Evolutionary conservation across 345 rosid species (phyloP).

Genomic region (Pistacia integerrima): DNA sequence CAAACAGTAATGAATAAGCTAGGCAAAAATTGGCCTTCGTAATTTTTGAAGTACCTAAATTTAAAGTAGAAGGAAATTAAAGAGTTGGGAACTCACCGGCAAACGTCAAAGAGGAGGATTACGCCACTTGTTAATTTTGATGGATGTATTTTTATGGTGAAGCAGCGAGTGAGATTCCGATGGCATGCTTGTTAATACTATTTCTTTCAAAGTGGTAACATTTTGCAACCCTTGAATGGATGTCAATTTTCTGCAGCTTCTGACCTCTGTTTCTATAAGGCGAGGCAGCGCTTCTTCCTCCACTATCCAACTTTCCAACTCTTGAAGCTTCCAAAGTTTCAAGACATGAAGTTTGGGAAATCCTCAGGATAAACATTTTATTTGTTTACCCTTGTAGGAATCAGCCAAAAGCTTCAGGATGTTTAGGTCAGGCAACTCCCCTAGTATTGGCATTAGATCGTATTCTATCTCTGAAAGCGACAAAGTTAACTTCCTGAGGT

Average conservation of each 20-base stretch:
- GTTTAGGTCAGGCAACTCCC: conserved; percentile 28
- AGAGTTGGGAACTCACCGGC: no score
- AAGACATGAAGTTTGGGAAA: conserved; percentile 37
- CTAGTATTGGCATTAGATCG: conserved; percentile 35
- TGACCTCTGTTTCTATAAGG: conserved; percentile 35
- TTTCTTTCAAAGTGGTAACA: conserved; percentile 20
- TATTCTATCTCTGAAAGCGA: conserved; percentile 8
- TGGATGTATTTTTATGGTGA: no score
- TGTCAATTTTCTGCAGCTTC: conserved; percentile 25
- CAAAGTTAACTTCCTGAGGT: conserved; percentile 38
- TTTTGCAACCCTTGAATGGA: conserved; percentile 14
- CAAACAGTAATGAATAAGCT: no score
- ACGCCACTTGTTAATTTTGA: no score
- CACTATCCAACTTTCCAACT: conserved; percentile 17
- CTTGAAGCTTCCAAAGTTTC: conserved; percentile 40
- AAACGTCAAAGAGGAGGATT: no score
- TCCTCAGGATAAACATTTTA: conserved; percentile 7
- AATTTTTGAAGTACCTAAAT: no score
- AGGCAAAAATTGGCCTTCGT: no score
- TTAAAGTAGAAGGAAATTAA: no score
- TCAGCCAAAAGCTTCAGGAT: conserved; percentile 37
- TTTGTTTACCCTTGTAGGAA: conserved; percentile 26
- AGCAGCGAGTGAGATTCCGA: neutral
- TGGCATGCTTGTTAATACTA: conserved; percentile 34
- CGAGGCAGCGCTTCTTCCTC: conserved; percentile 28